Evolutionary conservation across 805 yeast genomes (phyloP).

Genomic region (Hanseniaspora taiwanica): DNA sequence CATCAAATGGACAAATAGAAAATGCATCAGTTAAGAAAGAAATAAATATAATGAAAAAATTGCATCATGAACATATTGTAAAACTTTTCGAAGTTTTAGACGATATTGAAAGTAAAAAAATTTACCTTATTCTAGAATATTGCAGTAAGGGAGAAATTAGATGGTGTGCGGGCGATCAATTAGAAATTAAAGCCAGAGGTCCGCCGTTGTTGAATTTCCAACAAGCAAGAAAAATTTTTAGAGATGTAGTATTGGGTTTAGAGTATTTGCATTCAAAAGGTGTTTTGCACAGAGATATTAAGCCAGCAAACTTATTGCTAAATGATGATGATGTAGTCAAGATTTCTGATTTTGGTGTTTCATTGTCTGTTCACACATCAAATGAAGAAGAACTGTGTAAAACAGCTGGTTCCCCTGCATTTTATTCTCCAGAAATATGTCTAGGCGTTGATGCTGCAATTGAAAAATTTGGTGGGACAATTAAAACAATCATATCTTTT

Average conservation of each 20-base stretch:
- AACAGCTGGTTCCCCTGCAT: slow-evolving; percentile 97
- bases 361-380: slow-evolving; percentile 39
- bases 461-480: slow-evolving; percentile 15
- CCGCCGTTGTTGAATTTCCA: slow-evolving; percentile 58
- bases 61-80: slow-evolving; percentile 88
- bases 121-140: slow-evolving; percentile 81
- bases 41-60: slow-evolving; percentile 85
- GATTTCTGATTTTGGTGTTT: slow-evolving; percentile 94
- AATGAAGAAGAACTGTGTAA: slow-evolving; percentile 78
- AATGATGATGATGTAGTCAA: slow-evolving; percentile 62
- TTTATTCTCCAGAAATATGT: slow-evolving; percentile 89
- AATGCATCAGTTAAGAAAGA: slow-evolving; percentile 74
- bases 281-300: slow-evolving; percentile 87
- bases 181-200: slow-evolving; percentile 27
- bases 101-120: slow-evolving; percentile 70
- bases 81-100: slow-evolving; percentile 76
- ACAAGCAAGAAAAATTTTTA: slow-evolving; percentile 56
- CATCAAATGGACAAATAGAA: slow-evolving; percentile 22
- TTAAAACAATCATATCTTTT: slow-evolving; percentile 44
- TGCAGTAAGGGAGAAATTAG: slow-evolving; percentile 81
- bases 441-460: slow-evolving; percentile 27
- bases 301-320: slow-evolving; percentile 82
- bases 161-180: slow-evolving; percentile 44
- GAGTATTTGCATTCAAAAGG: slow-evolving; percentile 87
- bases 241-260: slow-evolving; percentile 77